phyloP scores from a whole-genome alignment of 2,329 filamentous ascomycete species.

The Alternaria sp. region DNA sequence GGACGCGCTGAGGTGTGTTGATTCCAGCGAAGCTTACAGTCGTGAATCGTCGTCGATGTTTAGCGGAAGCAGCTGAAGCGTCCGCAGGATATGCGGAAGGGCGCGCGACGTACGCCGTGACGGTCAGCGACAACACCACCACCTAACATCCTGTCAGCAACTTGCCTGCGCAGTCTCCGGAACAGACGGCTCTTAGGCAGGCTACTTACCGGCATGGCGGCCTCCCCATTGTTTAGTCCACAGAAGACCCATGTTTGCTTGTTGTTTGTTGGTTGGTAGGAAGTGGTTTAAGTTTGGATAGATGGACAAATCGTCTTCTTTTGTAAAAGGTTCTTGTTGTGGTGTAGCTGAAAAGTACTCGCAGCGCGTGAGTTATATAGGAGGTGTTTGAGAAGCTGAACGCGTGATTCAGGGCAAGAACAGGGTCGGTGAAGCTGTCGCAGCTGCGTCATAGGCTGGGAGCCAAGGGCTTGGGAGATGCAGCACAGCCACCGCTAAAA shows the following conservation, averaged over 20 bases:
- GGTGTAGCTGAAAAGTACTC: background rate
- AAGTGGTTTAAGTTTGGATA: background rate
- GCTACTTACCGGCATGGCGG: constrained; percentile 51
- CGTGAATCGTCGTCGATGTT: constrained; percentile 43
- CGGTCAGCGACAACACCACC: constrained; percentile 62
- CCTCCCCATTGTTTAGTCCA: constrained; percentile 58
- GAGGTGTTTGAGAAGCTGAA: constrained; percentile 16
- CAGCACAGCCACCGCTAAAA: constrained; percentile 12
- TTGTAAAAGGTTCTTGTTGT: constrained; percentile 6
- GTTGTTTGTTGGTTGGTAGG: constrained; percentile 13
- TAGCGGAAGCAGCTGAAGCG: constrained; percentile 63
- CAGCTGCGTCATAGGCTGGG: constrained; percentile 14
- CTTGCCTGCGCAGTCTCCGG: constrained; percentile 15
- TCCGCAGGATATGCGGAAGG: constrained; percentile 60
- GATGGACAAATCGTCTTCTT: constrained; percentile 4
- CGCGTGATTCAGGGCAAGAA: constrained; percentile 17
- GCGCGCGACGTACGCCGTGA: constrained; percentile 60
- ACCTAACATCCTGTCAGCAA: constrained; percentile 46
- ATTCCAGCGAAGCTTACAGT: constrained; percentile 23
- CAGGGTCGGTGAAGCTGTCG: constrained; percentile 13
- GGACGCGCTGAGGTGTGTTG: background rate
- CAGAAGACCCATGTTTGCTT: constrained; percentile 55
- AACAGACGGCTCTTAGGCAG: constrained; percentile 1
- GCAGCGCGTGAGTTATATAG: constrained; percentile 23
- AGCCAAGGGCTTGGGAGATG: constrained; percentile 18